Conservation (phyloP, 164 flowering plant species). For the Vitis rupestris region DNA sequence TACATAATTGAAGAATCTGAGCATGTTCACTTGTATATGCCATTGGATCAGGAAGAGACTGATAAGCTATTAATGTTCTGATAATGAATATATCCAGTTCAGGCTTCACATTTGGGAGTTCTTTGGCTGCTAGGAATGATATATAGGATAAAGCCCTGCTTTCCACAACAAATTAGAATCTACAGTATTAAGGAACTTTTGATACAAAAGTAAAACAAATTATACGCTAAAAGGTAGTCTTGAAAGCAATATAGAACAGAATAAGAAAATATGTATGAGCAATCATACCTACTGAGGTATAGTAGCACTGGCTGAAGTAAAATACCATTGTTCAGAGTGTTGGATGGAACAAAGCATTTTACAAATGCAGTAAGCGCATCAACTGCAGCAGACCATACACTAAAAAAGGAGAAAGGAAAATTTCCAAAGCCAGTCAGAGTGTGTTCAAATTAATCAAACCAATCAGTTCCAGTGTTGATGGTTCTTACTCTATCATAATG, state of each 20-base stretch:
- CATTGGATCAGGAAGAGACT: constrained; percentile 85
- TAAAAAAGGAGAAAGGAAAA: constrained; percentile 24
- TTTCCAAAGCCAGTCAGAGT: too few relatives aligned
- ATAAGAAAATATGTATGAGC: background rate
- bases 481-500: too few relatives aligned
- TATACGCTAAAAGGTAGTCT: background rate
- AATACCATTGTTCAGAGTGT: constrained; percentile 43
- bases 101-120: constrained; percentile 46
- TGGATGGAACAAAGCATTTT: constrained; percentile 69
- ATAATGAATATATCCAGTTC: constrained; percentile 59
- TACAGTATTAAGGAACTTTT: background rate
- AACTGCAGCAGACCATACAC: constrained; percentile 91
- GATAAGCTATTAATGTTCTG: constrained; percentile 70
- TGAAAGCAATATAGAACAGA: background rate
- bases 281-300: constrained; percentile 63
- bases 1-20: constrained; percentile 72
- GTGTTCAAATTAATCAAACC: too few relatives aligned
- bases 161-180: constrained; percentile 11
- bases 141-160: constrained; percentile 82
- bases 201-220: too few relatives aligned
- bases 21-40: constrained; percentile 73
- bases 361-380: constrained; percentile 85
- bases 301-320: constrained; percentile 86
- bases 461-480: too few relatives aligned
- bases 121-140: constrained; percentile 47